Evolutionary conservation across 352 stramenopile species (phyloP).

Genomic region (Pythium rishiriense): DNA sequence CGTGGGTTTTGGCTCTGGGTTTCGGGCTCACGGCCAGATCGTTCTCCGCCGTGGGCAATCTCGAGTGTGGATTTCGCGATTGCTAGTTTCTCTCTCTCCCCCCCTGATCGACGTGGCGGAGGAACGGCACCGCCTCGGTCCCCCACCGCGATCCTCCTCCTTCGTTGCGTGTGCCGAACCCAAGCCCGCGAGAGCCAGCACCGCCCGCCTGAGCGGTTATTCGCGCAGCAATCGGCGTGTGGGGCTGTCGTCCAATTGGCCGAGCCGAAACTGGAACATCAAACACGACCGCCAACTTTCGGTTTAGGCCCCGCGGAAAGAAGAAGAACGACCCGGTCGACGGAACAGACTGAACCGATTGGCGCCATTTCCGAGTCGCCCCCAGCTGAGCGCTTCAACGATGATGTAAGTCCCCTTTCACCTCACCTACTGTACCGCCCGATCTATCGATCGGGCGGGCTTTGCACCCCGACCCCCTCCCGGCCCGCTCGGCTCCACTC

Average conservation of each 20-base stretch:
- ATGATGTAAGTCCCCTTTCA: conserved; percentile 22
- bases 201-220: not conserved
- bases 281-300: not conserved
- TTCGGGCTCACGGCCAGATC: not conserved
- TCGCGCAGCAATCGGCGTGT: not conserved
- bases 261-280: not conserved
- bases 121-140: not conserved
- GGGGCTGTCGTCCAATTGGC: not conserved
- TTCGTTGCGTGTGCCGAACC: not conserved
- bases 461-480: not conserved
- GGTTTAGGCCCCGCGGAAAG: conserved; percentile 1
- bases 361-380: not conserved
- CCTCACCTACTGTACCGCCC: not conserved
- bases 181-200: conserved; percentile 7
- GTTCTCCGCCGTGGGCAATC: not conserved
- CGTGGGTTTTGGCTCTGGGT: not conserved
- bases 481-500: not conserved
- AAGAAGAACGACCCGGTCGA: conserved; percentile 7
- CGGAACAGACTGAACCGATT: conserved; percentile 22
- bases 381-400: conserved; percentile 23
- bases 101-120: conserved; percentile 1
- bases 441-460: conserved; percentile 1
- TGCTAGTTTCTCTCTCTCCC: conserved; percentile 9
- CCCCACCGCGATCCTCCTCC: conserved; percentile 10
- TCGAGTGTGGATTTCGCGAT: not conserved